Evolutionary conservation across 306 rosid genomes (phyloP).

Genomic region (Alnus glutinosa): DNA sequence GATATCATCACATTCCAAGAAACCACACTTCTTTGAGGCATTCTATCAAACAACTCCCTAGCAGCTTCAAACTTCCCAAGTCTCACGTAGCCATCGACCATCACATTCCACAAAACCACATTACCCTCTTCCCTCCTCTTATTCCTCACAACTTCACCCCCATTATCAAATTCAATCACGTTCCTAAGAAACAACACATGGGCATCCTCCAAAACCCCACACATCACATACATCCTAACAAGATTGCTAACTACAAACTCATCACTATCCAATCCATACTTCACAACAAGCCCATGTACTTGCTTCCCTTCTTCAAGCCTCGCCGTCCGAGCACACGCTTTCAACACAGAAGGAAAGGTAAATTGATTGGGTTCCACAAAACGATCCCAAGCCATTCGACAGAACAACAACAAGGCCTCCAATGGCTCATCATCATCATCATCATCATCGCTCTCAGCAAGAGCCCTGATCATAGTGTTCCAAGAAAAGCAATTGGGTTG

Average conservation of each 20-base stretch:
- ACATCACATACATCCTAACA: conserved; percentile 70
- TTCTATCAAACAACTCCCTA: conserved; percentile 49
- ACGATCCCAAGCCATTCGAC: conserved; percentile 50
- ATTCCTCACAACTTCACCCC: conserved; percentile 23
- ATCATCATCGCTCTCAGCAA: conserved; percentile 41
- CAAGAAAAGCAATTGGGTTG: conserved; percentile 68
- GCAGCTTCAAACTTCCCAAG: conserved; percentile 52
- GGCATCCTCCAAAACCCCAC: conserved; percentile 58
- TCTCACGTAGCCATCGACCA: conserved; percentile 65
- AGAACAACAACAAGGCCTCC: conserved; percentile 47
- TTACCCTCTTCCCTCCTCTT: conserved; percentile 52
- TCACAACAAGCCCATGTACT: conserved; percentile 69
- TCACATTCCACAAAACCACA: conserved; percentile 73
- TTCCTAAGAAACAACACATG: conserved; percentile 50
- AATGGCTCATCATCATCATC: conserved; percentile 22
- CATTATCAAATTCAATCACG: conserved; percentile 26
- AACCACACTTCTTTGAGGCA: conserved; percentile 67
- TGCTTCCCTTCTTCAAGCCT: conserved; percentile 58
- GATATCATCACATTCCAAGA: conserved; percentile 82
- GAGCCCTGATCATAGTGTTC: conserved; percentile 69
- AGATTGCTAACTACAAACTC: conserved; percentile 65
- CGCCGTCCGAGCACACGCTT: conserved; percentile 57
- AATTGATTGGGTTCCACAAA: conserved; percentile 58
- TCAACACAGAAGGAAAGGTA: conserved; percentile 71
- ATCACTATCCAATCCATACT: conserved; percentile 57